These are phyloP conservation scores for Haematococcus lacustris DNA, from an alignment of 139 green algal species.

Conservation along the genomic window DNA sequence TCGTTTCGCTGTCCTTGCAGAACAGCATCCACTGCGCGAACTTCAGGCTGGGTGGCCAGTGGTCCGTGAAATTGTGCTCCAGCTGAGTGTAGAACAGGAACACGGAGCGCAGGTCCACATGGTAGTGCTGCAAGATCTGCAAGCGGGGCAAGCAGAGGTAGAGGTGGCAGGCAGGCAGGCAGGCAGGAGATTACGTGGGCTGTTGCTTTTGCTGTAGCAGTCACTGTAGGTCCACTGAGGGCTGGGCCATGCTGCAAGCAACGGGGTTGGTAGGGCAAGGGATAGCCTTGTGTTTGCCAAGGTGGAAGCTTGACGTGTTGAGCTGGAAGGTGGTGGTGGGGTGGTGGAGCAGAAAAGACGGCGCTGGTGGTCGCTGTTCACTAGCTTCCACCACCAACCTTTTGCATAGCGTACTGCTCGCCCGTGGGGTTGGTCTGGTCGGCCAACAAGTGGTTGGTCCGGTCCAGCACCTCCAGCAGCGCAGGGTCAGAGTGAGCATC, in stretches of 20 bases:
- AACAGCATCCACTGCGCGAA: constrained; percentile 46
- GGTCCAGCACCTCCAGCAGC: constrained; percentile 21
- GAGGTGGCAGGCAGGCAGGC: not conserved
- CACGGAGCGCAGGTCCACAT: constrained; percentile 37
- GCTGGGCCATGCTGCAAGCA: too few species aligned
- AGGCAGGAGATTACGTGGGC: not conserved
- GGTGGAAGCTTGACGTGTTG: too few species aligned
- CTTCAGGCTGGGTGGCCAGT: constrained; percentile 45
- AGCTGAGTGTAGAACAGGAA: constrained; percentile 61
- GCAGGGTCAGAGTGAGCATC: constrained; percentile 25
- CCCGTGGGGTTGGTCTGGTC: constrained; percentile 33
- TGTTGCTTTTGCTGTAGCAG: too few species aligned
- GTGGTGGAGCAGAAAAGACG: too few species aligned
- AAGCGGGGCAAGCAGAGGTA: not conserved
- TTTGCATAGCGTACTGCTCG: constrained; percentile 47
- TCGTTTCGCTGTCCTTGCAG: constrained; percentile 44
- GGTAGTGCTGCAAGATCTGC: constrained; percentile 36
- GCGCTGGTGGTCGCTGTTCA: too few species aligned
- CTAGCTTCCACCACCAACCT: too few species aligned
- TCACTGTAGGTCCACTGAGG: too few species aligned
- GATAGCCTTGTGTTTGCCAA: too few species aligned
- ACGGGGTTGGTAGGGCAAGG: too few species aligned
- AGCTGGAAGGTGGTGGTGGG: too few species aligned
- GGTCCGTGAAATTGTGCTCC: constrained; percentile 27
- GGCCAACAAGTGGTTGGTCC: constrained; percentile 30